Evolutionary conservation across 1,284 basidiomycete genomes (phyloP).

Genomic region (Neonothopanus nambi): DNA sequence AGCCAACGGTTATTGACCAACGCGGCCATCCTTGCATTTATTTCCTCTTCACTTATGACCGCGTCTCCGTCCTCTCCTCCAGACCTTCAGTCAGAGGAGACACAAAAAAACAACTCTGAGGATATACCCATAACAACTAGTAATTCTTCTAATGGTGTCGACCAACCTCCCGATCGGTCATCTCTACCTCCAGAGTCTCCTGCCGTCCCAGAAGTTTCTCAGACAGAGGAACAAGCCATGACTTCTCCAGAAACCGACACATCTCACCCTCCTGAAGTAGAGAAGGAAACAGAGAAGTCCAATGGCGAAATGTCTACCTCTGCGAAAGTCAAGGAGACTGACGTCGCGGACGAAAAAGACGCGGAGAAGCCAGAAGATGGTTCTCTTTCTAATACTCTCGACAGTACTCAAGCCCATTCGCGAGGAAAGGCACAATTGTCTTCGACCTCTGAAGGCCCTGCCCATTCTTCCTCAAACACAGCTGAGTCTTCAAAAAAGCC

Average conservation of each 20-base stretch:
- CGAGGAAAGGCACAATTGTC: slow-evolving; percentile 9
- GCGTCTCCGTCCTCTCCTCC: slow-evolving; percentile 7
- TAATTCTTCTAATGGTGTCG: no score
- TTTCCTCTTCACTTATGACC: slow-evolving; percentile 11
- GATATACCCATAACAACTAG: no score
- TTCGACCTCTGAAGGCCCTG: slow-evolving; percentile 3
- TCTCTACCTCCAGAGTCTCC: slow-evolving; percentile 2
- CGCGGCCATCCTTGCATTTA: slow-evolving; percentile 6
- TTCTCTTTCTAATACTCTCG: slow-evolving; percentile 9
- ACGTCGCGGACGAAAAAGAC: slow-evolving; percentile 1
- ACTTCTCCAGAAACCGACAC: background rate
- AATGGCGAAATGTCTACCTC: slow-evolving; percentile 5
- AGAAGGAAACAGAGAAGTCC: background rate
- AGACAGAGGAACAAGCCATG: background rate
- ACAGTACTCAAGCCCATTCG: background rate
- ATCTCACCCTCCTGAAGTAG: background rate
- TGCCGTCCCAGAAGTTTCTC: background rate
- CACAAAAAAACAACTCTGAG: background rate
- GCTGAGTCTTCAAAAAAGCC: slow-evolving; percentile 4
- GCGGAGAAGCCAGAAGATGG: slow-evolving; percentile 4
- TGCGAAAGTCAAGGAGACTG: background rate
- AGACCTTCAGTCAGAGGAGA: slow-evolving; percentile 8
- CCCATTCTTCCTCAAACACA: background rate
- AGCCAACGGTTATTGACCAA: background rate
- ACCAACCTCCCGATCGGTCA: background rate